Percentiles rank a stretch among this genome's conserved stretches.
Evolutionary conservation across 2,329 filamentous ascomycete genomes (phyloP).

Genomic region (Fusarium drepaniforme): DNA sequence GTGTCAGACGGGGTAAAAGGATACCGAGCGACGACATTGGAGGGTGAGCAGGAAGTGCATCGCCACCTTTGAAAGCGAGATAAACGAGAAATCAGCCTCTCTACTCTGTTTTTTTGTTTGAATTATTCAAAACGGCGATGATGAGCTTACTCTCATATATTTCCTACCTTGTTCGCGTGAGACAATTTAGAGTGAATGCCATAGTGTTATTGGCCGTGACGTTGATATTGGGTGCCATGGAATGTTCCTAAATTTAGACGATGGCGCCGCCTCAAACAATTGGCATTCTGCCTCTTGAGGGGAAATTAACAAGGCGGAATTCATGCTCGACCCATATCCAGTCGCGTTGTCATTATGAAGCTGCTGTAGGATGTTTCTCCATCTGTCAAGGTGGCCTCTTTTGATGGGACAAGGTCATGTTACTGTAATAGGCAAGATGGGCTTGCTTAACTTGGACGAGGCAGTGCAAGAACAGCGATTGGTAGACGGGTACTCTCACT

Average conservation of each 20-base stretch:
- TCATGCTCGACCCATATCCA: not conserved
- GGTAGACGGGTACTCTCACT: not conserved
- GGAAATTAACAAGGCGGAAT: not conserved
- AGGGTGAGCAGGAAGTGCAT: constrained; percentile 1
- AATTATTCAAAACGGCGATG: not conserved
- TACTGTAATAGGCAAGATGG: not conserved
- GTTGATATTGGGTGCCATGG: not conserved
- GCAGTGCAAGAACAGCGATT: not conserved
- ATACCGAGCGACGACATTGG: constrained; percentile 22
- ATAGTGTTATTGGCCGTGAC: not conserved
- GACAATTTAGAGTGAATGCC: not conserved
- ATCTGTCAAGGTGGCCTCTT: constrained; percentile 1
- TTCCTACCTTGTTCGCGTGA: not conserved
- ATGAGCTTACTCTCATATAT: not conserved
- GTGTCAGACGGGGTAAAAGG: constrained; percentile 43
- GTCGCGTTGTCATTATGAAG: not conserved
- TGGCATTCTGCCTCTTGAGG: not conserved
- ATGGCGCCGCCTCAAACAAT: constrained; percentile 1
- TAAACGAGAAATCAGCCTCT: constrained; percentile 9
- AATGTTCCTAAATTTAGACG: not conserved
- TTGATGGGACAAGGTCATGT: not conserved
- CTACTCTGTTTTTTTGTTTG: not conserved
- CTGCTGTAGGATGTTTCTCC: not conserved
- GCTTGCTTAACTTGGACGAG: not conserved
- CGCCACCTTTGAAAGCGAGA: not conserved